A percentile compares a stretch with the other conserved stretches of the same genome.
Conservation (phyloP, 495 filamentous ascomycete species). For the Aspergillus mulundensis region DNA sequence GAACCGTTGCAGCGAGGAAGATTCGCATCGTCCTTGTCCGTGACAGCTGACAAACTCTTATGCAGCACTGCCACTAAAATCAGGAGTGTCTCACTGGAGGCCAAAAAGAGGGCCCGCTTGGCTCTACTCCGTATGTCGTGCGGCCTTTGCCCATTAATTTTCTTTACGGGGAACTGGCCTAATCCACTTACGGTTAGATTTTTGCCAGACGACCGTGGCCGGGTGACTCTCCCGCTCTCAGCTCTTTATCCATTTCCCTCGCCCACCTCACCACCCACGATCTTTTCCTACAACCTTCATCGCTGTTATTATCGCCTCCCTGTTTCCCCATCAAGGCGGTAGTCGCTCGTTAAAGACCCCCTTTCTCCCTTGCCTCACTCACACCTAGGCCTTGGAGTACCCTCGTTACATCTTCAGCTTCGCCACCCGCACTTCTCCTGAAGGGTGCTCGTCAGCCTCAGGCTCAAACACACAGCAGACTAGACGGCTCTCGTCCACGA, state of each 20-base stretch:
- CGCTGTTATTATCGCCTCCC: conserved; percentile 17
- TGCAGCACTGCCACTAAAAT: not conserved
- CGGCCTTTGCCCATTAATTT: too few species aligned
- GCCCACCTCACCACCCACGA: conserved; percentile 17
- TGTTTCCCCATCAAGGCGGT: conserved; percentile 7
- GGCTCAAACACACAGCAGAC: too few species aligned
- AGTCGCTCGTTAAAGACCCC: conserved; percentile 21
- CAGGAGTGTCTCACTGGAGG: too few species aligned
- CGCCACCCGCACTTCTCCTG: conserved; percentile 5
- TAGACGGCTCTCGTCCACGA: conserved; percentile 4
- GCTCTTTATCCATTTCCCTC: conserved; percentile 1
- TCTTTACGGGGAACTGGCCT: too few species aligned
- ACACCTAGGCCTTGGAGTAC: not conserved
- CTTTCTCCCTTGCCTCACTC: conserved; percentile 1
- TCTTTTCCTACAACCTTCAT: conserved; percentile 16
- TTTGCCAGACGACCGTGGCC: not conserved
- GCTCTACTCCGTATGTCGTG: not conserved
- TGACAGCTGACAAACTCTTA: not conserved
- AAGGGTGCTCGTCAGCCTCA: conserved; percentile 7
- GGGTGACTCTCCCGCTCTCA: too few species aligned
- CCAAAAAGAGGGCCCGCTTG: not conserved
- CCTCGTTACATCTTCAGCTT: not conserved
- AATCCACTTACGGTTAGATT: not conserved
- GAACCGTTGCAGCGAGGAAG: too few species aligned
- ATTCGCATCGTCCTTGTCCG: not conserved